Evolutionary conservation across 1,284 basidiomycete species (phyloP).

Genomic region (Trichosporon coremiiforme): DNA sequence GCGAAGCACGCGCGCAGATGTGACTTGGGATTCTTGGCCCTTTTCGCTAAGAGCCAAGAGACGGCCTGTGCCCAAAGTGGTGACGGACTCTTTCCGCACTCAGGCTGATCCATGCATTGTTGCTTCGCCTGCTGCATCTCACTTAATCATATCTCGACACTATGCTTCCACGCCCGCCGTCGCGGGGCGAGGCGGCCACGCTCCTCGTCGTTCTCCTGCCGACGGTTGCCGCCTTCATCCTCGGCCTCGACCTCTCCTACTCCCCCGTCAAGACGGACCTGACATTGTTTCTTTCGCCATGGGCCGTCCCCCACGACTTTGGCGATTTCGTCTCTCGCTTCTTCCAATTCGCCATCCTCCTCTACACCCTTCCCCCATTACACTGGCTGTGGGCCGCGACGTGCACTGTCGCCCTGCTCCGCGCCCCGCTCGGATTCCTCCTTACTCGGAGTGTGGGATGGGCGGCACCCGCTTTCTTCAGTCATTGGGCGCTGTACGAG

Average conservation of each 20-base stretch:
- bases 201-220: not conserved
- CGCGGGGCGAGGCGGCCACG: not conserved
- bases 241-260: not conserved
- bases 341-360: not conserved
- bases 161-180: not conserved
- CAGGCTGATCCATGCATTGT: no score
- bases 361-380: not conserved
- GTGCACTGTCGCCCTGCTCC: conserved; percentile 14
- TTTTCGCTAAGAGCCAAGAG: no score
- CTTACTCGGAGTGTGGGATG: conserved; percentile 29
- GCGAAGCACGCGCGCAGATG: no score
- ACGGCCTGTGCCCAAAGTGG: no score
- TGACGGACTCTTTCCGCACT: no score
- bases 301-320: not conserved
- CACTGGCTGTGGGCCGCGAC: conserved; percentile 12
- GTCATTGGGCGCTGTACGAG: conserved; percentile 31
- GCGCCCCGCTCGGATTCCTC: conserved; percentile 23
- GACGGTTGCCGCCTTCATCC: not conserved
- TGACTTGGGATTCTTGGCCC: no score
- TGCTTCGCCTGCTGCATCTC: no score
- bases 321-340: not conserved
- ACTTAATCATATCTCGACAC: not conserved
- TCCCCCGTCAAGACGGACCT: not conserved
- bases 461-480: conserved; percentile 26
- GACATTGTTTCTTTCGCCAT: conserved; percentile 18